Evolutionary conservation across 1,284 basidiomycete genomes (phyloP).

Genomic region (Cryptococcus floricola): DNA sequence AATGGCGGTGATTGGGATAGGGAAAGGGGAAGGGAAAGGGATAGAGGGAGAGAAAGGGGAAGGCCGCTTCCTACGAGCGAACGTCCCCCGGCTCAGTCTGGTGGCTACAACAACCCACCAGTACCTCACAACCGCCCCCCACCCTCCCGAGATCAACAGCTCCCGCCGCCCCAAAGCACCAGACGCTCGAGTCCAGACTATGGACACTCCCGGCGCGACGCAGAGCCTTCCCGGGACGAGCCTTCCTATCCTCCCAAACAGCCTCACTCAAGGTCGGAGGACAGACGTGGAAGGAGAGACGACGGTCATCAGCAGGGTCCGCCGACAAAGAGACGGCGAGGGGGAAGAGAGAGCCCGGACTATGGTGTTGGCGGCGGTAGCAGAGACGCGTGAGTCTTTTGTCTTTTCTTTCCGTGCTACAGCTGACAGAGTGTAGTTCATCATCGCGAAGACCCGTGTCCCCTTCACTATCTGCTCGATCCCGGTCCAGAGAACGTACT

Average conservation of each 20-base stretch:
- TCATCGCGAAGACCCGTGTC: conserved; percentile 1
- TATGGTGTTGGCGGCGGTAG: conserved; percentile 22
- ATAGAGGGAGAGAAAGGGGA: not conserved
- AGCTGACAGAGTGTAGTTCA: not conserved
- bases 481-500: conserved; percentile 11
- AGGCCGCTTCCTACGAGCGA: too few relatives aligned
- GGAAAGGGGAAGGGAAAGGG: not conserved
- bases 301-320: too few relatives aligned
- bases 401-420: not conserved
- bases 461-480: conserved; percentile 5
- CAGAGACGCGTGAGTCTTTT: not conserved
- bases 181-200: not conserved
- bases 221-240: not conserved
- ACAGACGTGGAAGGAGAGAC: too few relatives aligned
- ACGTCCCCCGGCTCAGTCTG: too few relatives aligned
- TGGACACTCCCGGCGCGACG: not conserved
- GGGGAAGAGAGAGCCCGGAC: conserved; percentile 23
- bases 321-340: too few relatives aligned
- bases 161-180: too few relatives aligned
- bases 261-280: too few relatives aligned
- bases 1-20: not conserved
- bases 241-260: not conserved
- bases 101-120: too few relatives aligned
- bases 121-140: too few relatives aligned
- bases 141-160: too few relatives aligned